Conservation (phyloP, 257 asterid genomes). For the Pogostemon cablin region DNA sequence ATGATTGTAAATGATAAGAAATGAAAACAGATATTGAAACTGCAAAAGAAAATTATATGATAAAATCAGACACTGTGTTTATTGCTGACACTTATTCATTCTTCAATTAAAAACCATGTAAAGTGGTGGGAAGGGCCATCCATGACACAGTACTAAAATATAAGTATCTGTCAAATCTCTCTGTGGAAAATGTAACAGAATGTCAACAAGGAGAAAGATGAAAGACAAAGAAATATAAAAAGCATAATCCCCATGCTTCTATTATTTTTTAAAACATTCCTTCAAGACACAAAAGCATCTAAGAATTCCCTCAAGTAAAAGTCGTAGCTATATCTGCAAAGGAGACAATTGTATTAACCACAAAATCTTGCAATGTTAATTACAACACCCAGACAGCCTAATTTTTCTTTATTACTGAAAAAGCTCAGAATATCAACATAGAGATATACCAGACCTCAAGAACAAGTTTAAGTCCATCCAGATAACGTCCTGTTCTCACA, state of each 20-base stretch:
- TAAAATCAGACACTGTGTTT: constrained; percentile 4
- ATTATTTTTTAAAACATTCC: not conserved
- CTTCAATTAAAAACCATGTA: not conserved
- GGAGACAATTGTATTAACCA: not conserved
- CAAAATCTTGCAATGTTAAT: not conserved
- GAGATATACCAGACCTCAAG: constrained; percentile 80
- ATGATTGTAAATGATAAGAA: not conserved
- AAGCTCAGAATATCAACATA: constrained; percentile 39
- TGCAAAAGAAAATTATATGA: not conserved
- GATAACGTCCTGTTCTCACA: constrained; percentile 84
- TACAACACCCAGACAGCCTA: not conserved
- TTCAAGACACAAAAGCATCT: not conserved
- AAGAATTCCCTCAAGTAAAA: not conserved
- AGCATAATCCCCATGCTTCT: not conserved
- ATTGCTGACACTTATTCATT: not conserved
- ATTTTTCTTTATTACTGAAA: no score
- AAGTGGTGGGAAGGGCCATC: not conserved
- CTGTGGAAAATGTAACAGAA: not conserved
- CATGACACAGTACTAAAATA: constrained; percentile 19
- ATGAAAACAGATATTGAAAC: not conserved
- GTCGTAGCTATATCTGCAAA: constrained; percentile 14
- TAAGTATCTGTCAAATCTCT: not conserved
- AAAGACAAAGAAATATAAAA: not conserved
- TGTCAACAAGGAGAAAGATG: not conserved
- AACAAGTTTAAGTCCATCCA: constrained; percentile 91